Percentiles rank a stretch among this genome's conserved stretches.
Evolutionary conservation across 31 red algal genomes (phyloP).

Genomic region (Asparagopsis taxiformis): DNA sequence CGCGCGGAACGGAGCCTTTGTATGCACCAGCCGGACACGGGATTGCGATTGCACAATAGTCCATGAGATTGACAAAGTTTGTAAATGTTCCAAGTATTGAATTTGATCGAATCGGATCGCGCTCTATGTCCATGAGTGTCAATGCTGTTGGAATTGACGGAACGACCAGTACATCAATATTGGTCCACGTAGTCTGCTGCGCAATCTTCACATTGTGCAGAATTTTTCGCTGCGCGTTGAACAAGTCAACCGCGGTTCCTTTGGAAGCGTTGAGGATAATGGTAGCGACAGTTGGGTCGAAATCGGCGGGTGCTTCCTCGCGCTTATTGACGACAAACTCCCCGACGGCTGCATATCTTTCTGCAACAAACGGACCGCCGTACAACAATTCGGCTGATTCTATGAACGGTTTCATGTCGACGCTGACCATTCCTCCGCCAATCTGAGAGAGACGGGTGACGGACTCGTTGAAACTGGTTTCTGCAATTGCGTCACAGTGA

Average conservation of each 20-base stretch:
- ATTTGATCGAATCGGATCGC: conserved; percentile 37
- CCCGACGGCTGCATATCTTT: conserved; percentile 44
- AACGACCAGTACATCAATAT: conserved; percentile 39
- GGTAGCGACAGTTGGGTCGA: conserved; percentile 31
- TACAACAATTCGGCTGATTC: conserved; percentile 50
- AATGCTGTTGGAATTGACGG: conserved; percentile 38
- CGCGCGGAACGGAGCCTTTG: conserved; percentile 19
- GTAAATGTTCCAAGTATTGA: conserved; percentile 61
- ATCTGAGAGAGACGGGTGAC: conserved; percentile 14
- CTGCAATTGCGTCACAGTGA: conserved; percentile 32
- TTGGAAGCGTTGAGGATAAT: conserved; percentile 29
- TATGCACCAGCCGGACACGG: conserved; percentile 13
- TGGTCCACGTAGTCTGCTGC: conserved; percentile 28
- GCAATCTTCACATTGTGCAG: conserved; percentile 10
- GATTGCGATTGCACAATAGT: conserved; percentile 54
- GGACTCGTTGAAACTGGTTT: conserved; percentile 22
- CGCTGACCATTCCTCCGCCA: conserved; percentile 18
- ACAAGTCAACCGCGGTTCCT: conserved; percentile 12
- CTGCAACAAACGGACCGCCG: conserved; percentile 42
- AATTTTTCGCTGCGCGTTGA: conserved; percentile 17
- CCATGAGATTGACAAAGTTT: conserved; percentile 76
- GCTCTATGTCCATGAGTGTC: conserved; percentile 18
- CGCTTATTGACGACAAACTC: conserved; percentile 22
- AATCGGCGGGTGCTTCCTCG: conserved; percentile 1
- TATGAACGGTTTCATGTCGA: conserved; percentile 34